phyloP scores from a whole-genome alignment of 345 rosid genomes.

The Corymbia maculata region DNA sequence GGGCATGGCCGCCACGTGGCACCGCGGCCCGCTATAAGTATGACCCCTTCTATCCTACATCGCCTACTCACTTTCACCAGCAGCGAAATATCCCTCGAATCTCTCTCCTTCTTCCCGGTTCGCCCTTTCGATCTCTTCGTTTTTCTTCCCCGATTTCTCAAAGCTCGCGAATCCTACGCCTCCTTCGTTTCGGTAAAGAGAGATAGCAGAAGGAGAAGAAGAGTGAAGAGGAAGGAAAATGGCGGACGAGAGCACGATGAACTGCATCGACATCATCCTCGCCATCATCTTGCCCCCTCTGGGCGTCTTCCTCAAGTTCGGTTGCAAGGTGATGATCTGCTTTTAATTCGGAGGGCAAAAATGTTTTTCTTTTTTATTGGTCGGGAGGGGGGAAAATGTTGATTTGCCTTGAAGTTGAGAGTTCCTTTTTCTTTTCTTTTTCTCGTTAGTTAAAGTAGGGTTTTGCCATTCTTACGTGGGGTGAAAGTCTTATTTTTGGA shows the following conservation, averaged over 20 bases:
- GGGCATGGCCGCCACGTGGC: neutral
- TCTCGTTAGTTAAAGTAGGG: too few relatives aligned
- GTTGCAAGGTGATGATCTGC: constrained; percentile 35
- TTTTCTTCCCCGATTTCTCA: neutral
- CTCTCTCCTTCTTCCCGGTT: neutral
- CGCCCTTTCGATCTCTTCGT: neutral
- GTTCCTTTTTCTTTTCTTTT: neutral
- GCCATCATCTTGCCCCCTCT: constrained; percentile 92
- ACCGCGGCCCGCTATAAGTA: neutral
- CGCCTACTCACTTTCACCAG: neutral
- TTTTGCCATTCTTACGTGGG: too few relatives aligned
- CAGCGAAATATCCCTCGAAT: neutral
- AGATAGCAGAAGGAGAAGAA: neutral
- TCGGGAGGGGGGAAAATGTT: too few relatives aligned
- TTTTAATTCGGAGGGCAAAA: neutral
- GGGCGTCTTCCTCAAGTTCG: constrained; percentile 82
- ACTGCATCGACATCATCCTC: constrained; percentile 57
- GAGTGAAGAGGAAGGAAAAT: constrained; percentile 2
- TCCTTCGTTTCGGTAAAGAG: neutral
- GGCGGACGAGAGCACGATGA: constrained; percentile 37
- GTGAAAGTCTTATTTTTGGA: too few relatives aligned
- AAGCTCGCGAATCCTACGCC: neutral
- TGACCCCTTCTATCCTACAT: neutral
- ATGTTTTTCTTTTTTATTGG: too few relatives aligned
- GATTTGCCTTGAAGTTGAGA: neutral